Evolutionary conservation across 441 rosid genomes (phyloP).

Genomic region (Metrosideros polymorpha): DNA sequence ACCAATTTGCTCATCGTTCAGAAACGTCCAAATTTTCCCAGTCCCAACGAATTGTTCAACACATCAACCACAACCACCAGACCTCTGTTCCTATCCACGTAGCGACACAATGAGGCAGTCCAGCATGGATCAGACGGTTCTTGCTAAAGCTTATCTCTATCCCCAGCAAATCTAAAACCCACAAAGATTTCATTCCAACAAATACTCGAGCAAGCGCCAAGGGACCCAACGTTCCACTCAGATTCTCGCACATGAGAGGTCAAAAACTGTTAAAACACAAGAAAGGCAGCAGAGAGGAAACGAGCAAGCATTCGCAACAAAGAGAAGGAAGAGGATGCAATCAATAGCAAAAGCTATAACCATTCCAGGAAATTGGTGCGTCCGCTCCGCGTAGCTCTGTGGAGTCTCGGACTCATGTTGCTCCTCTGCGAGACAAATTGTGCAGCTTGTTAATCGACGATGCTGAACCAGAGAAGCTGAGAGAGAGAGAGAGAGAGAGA

Average conservation of each 20-base stretch:
- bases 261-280: background rate
- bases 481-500: background rate
- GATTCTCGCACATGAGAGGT: background rate
- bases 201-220: background rate
- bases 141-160: background rate
- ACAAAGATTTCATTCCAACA: background rate
- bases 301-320: background rate
- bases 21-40: background rate
- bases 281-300: background rate
- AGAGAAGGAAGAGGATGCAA: background rate
- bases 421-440: slow-evolving; percentile 23
- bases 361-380: slow-evolving; percentile 73
- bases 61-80: background rate
- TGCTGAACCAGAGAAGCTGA: background rate
- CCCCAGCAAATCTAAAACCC: background rate
- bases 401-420: slow-evolving; percentile 24
- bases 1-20: background rate
- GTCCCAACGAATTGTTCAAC: background rate
- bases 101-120: background rate
- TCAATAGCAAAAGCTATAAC: slow-evolving; percentile 12
- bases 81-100: background rate
- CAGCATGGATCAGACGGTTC: fast-evolving
- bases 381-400: slow-evolving; percentile 64
- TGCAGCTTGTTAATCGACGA: background rate
- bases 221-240: background rate